These are phyloP conservation scores for Dysphania ambrosioides DNA, from an alignment of 148 eudicot species.

Conservation along the genomic window DNA sequence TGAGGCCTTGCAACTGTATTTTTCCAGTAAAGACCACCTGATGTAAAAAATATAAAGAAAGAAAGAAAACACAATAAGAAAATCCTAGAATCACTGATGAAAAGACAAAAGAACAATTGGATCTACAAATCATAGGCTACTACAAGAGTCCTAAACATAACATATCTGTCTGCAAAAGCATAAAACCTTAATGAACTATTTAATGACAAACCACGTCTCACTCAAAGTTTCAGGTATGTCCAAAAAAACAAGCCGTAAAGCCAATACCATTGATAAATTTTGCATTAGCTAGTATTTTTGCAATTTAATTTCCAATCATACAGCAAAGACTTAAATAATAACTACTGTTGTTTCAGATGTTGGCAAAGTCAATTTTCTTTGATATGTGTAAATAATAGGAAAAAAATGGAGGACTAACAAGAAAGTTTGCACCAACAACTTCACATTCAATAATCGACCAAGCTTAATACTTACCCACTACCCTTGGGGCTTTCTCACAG, in stretches of 20 bases:
- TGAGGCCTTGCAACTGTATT: slow-evolving; percentile 96
- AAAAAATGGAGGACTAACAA: neutral
- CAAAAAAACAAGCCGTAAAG: too few species aligned
- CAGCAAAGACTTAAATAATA: neutral
- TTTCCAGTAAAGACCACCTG: slow-evolving; percentile 98
- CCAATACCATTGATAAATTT: neutral
- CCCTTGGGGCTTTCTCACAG: too few species aligned
- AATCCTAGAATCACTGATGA: neutral
- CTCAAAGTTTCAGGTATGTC: too few species aligned
- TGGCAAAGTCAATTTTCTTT: neutral
- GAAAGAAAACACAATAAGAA: slow-evolving; percentile 11
- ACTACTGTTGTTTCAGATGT: neutral
- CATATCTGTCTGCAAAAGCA: neutral
- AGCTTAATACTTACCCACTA: too few species aligned
- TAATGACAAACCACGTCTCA: too few species aligned
- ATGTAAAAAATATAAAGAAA: slow-evolving; percentile 12
- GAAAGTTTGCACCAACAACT: neutral
- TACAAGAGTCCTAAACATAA: neutral
- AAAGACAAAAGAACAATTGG: neutral
- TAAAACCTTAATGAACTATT: slow-evolving; percentile 3
- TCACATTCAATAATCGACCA: neutral
- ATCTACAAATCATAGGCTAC: neutral
- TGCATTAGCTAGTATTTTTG: neutral
- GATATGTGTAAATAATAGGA: neutral
- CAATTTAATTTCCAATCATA: too few species aligned